Conservation (phyloP, 768 basidiomycete genomes). For the Brasilioporus rufonigricans region DNA sequence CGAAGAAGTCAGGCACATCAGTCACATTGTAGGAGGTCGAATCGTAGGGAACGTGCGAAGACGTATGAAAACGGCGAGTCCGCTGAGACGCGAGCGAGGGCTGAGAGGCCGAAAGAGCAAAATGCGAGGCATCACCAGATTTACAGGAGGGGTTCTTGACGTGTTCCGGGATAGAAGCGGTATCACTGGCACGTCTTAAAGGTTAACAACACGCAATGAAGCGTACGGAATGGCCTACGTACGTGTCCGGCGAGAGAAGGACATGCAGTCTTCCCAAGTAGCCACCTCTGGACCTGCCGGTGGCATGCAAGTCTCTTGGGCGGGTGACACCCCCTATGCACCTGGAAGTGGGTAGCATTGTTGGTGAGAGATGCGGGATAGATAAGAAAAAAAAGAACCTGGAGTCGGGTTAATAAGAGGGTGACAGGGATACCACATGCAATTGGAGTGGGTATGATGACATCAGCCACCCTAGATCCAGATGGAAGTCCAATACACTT, state of each 20-base stretch:
- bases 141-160: constrained; percentile 1
- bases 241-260: constrained; percentile 34
- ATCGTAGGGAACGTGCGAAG: constrained; percentile 10
- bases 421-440: not conserved
- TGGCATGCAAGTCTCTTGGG: constrained; percentile 34
- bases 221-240: constrained; percentile 27
- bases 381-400: not conserved
- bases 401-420: constrained; percentile 7
- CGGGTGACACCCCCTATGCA: constrained; percentile 40
- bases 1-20: constrained; percentile 27
- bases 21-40: constrained; percentile 28
- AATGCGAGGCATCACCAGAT: not conserved
- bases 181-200: constrained; percentile 28
- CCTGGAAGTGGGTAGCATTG: constrained; percentile 29
- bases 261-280: constrained; percentile 21
- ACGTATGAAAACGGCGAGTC: constrained; percentile 25
- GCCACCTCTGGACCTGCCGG: constrained; percentile 38
- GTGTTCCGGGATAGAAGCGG: constrained; percentile 30
- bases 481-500: not conserved
- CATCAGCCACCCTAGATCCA: constrained; percentile 19
- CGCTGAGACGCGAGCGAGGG: constrained; percentile 8
- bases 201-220: constrained; percentile 36
- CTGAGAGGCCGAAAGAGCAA: not conserved
- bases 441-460: constrained; percentile 14
- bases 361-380: not conserved